phyloP scores from a whole-genome alignment of 306 rosid species.

The Vigna trinervia region DNA sequence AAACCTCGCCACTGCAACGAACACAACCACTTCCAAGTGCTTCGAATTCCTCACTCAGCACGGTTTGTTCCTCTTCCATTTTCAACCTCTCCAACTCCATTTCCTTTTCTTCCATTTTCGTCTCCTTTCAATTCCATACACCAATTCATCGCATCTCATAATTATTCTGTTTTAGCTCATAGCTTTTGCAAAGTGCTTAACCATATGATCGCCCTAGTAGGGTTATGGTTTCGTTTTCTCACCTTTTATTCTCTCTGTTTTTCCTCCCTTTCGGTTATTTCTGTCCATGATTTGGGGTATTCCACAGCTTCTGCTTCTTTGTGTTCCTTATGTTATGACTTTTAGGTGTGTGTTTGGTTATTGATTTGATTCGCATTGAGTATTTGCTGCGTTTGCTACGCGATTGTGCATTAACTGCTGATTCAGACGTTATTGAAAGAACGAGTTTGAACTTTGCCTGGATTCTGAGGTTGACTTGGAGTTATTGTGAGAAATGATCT shows the following conservation, averaged over 20 bases:
- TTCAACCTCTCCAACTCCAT: constrained; percentile 27
- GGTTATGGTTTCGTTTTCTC: not conserved
- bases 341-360: constrained; percentile 30
- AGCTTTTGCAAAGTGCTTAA: constrained; percentile 29
- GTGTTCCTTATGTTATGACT: constrained; percentile 21
- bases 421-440: not conserved
- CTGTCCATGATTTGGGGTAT: constrained; percentile 37
- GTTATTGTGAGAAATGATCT: constrained; percentile 7
- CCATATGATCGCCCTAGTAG: constrained; percentile 50
- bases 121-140: constrained; percentile 18
- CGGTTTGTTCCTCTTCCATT: constrained; percentile 55
- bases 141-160: constrained; percentile 24
- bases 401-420: constrained; percentile 28
- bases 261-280: not conserved
- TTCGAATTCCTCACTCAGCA: constrained; percentile 59
- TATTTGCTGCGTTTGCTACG: constrained; percentile 31
- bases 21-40: constrained; percentile 42
- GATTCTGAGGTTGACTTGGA: not conserved
- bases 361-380: constrained; percentile 34
- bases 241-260: not conserved
- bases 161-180: constrained; percentile 30
- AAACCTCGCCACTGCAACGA: constrained; percentile 55
- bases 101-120: constrained; percentile 1
- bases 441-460: constrained; percentile 35
- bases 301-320: constrained; percentile 34